A percentile compares a stretch with the other conserved stretches of the same genome.
Evolutionary conservation across 495 filamentous ascomycete species (phyloP).

Genomic region (Neurospora sp.): DNA sequence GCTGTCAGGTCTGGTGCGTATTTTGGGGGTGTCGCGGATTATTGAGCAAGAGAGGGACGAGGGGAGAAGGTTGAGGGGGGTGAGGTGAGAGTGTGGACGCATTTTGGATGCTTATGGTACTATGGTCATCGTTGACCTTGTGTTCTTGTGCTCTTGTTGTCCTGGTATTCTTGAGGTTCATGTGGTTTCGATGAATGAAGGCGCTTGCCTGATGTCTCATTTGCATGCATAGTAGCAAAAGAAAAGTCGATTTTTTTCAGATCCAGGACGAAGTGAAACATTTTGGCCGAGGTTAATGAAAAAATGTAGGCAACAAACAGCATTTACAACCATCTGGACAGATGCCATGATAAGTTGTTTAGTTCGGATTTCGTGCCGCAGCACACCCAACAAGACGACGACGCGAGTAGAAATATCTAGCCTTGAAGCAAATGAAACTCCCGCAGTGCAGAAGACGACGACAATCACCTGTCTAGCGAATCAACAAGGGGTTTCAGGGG

Average conservation of each 20-base stretch:
- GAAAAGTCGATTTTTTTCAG: too few relatives aligned
- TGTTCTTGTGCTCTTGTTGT: not conserved
- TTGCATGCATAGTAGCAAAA: not conserved
- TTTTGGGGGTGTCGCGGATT: not conserved
- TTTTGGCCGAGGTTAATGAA: not conserved
- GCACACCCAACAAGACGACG: not conserved
- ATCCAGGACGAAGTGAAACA: not conserved
- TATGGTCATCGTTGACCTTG: not conserved
- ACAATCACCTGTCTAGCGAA: not conserved
- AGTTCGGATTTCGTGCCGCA: not conserved
- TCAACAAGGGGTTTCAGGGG: not conserved
- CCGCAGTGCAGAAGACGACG: not conserved
- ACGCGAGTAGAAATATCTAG: not conserved
- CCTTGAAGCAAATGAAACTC: not conserved
- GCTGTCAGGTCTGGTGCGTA: not conserved
- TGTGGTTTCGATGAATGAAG: not conserved
- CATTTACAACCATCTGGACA: not conserved
- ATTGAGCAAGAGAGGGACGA: not conserved
- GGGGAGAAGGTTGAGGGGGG: not conserved
- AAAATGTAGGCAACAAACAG: not conserved
- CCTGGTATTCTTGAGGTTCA: not conserved
- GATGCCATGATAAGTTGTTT: not conserved
- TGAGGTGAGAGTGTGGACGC: not conserved
- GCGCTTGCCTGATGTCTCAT: not conserved
- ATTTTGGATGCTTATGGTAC: not conserved